Percentiles rank a stretch among this genome's conserved stretches.
phyloP scores from a whole-genome alignment of 2,329 filamentous ascomycete genomes.

The Xylaria sp. region DNA sequence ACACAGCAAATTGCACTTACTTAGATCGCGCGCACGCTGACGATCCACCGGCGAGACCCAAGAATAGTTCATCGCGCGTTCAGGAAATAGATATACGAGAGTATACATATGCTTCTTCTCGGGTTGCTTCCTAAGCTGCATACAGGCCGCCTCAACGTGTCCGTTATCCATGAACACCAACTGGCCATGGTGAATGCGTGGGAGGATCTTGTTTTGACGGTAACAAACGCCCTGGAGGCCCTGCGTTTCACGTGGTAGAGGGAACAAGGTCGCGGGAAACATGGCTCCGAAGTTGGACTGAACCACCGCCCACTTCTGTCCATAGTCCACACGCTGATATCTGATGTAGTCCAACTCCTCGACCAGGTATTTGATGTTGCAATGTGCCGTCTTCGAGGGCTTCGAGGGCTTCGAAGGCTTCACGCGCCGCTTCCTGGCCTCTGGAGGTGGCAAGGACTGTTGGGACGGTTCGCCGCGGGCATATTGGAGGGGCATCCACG shows the following conservation, averaged over 20 bases:
- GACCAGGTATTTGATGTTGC: conserved; percentile 47
- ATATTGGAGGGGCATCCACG: not conserved
- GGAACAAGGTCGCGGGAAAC: conserved; percentile 39
- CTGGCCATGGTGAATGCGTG: conserved; percentile 36
- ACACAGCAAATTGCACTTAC: conserved; percentile 50
- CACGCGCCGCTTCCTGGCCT: conserved; percentile 26
- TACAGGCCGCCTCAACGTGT: conserved; percentile 36
- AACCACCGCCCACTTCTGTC: conserved; percentile 41
- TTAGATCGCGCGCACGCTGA: conserved; percentile 52
- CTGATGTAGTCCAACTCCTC: conserved; percentile 49
- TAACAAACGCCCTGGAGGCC: conserved; percentile 50
- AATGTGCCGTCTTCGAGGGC: conserved; percentile 38
- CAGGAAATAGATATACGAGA: conserved; percentile 57
- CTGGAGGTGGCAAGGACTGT: conserved; percentile 17
- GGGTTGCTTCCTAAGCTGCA: conserved; percentile 45
- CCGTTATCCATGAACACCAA: conserved; percentile 45
- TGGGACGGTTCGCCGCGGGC: conserved; percentile 2
- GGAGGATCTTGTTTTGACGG: conserved; percentile 46
- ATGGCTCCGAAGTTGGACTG: conserved; percentile 34
- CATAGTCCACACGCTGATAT: conserved; percentile 45
- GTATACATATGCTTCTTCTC: conserved; percentile 43
- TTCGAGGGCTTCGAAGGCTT: conserved; percentile 19
- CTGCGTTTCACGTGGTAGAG: conserved; percentile 32
- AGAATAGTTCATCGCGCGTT: conserved; percentile 57
- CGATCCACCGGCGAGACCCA: conserved; percentile 57